Percentiles rank a stretch among this genome's conserved stretches.
Evolutionary conservation across 2,329 filamentous ascomycete genomes (phyloP).

Genomic region (Botryotinia narcissicola): DNA sequence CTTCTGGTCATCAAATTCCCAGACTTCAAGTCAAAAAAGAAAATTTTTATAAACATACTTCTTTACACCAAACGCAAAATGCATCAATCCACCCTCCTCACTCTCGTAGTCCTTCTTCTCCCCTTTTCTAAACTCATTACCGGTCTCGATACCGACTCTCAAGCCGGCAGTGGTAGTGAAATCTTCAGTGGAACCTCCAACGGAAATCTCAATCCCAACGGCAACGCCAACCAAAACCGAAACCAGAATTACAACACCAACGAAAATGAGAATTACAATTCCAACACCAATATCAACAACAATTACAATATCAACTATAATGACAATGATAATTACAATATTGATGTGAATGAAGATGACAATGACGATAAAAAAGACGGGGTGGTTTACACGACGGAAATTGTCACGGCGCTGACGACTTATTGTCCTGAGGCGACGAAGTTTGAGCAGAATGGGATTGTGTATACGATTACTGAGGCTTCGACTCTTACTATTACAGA

Average conservation of each 20-base stretch:
- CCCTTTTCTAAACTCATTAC: background rate
- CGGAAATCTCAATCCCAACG: background rate
- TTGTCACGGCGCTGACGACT: background rate
- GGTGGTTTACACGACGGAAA: background rate
- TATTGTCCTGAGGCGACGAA: constrained; percentile 4
- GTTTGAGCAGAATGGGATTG: background rate
- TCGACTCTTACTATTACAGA: constrained; percentile 11
- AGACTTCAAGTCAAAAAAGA: background rate
- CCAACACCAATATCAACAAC: background rate
- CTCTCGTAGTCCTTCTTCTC: background rate
- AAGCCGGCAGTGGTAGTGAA: background rate
- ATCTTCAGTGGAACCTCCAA: background rate
- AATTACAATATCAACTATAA: background rate
- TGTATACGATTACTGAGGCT: constrained; percentile 7
- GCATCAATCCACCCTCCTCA: background rate
- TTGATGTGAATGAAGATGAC: background rate
- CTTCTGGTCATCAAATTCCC: background rate
- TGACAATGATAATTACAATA: background rate
- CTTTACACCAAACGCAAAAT: background rate
- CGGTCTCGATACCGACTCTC: background rate
- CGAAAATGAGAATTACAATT: constrained; percentile 1
- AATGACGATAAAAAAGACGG: background rate
- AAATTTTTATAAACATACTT: background rate
- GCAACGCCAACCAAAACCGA: background rate
- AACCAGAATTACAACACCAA: constrained; percentile 4